phyloP scores from a whole-genome alignment of 192 early-diverging fungal species.

The Cladochytrium replicatum region DNA sequence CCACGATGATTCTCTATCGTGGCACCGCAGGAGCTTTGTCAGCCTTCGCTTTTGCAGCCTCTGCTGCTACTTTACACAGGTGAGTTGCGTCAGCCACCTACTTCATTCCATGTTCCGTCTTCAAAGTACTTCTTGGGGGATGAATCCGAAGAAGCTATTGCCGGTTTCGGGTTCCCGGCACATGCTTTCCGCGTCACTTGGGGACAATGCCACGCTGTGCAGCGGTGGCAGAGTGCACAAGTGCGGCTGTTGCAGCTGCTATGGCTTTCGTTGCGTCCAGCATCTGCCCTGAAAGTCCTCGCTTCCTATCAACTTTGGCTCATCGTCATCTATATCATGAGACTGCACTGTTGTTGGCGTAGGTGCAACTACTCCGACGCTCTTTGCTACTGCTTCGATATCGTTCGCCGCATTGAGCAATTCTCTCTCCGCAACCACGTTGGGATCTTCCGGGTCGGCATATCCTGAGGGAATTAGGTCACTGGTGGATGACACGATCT shows the following conservation, averaged over 20 bases:
- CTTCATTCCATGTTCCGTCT: conserved; percentile 55
- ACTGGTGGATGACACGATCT: conserved; percentile 22
- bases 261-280: conserved; percentile 46
- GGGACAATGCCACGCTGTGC: conserved; percentile 44
- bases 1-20: conserved; percentile 39
- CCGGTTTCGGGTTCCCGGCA: no score
- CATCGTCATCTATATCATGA: conserved; percentile 7
- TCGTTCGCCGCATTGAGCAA: conserved; percentile 38
- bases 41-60: conserved; percentile 31
- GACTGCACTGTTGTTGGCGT: no score
- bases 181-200: conserved; percentile 15
- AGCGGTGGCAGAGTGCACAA: conserved; percentile 41
- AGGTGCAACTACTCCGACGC: no score
- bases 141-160: no score
- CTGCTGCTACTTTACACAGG: conserved; percentile 43
- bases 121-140: conserved; percentile 38
- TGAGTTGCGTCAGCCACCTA: conserved; percentile 35
- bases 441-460: conserved; percentile 48
- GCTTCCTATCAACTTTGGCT: conserved; percentile 32
- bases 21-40: no score
- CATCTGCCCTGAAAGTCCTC: conserved; percentile 46
- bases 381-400: conserved; percentile 46
- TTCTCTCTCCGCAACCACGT: conserved; percentile 49
- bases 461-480: conserved; percentile 39
- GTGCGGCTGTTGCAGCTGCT: conserved; percentile 33